Evolutionary conservation across 352 stramenopile species (phyloP).

Genomic region (Pythium phragmiticola): DNA sequence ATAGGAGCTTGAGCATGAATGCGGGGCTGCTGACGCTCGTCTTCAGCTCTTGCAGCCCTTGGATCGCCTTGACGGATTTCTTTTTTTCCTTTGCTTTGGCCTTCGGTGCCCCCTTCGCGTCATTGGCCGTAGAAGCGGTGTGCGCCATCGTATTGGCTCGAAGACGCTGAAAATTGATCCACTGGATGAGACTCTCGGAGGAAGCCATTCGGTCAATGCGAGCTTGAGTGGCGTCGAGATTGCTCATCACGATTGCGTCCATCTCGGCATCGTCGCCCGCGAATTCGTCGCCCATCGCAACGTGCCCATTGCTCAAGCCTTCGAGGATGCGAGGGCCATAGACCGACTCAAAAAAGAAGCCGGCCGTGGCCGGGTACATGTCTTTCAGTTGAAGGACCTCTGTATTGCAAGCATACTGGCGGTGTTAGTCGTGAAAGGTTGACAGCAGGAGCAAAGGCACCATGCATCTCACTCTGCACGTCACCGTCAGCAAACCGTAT

Average conservation of each 20-base stretch:
- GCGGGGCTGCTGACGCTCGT: slow-evolving; percentile 50
- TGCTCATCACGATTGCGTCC: slow-evolving; percentile 32
- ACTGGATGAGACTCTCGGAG: slow-evolving; percentile 63
- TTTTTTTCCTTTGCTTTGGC: slow-evolving; percentile 60
- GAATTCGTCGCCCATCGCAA: slow-evolving; percentile 46
- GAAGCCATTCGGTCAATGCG: slow-evolving; percentile 45
- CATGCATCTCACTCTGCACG: slow-evolving; percentile 40
- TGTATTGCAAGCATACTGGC: slow-evolving; percentile 6
- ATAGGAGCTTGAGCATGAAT: slow-evolving; percentile 75
- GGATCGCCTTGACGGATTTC: slow-evolving; percentile 63
- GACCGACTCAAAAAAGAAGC: slow-evolving; percentile 53
- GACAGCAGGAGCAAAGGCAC: too few relatives aligned
- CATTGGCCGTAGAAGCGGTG: slow-evolving; percentile 3
- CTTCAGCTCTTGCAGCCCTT: slow-evolving; percentile 59
- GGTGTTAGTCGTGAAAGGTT: neutral
- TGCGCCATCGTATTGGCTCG: slow-evolving; percentile 39
- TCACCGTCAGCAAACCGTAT: slow-evolving; percentile 53
- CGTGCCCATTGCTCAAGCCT: slow-evolving; percentile 51
- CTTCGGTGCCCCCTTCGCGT: slow-evolving; percentile 9
- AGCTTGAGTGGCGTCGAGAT: slow-evolving; percentile 33
- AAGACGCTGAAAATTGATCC: slow-evolving; percentile 67
- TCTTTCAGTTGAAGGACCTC: slow-evolving; percentile 56
- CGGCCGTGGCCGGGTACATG: slow-evolving; percentile 61
- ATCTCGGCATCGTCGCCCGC: slow-evolving; percentile 43
- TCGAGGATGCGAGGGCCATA: slow-evolving; percentile 60